These are phyloP conservation scores for Ascochyta rabiei DNA, from an alignment of 2,329 filamentous ascomycete genomes.

Conservation along the genomic window DNA sequence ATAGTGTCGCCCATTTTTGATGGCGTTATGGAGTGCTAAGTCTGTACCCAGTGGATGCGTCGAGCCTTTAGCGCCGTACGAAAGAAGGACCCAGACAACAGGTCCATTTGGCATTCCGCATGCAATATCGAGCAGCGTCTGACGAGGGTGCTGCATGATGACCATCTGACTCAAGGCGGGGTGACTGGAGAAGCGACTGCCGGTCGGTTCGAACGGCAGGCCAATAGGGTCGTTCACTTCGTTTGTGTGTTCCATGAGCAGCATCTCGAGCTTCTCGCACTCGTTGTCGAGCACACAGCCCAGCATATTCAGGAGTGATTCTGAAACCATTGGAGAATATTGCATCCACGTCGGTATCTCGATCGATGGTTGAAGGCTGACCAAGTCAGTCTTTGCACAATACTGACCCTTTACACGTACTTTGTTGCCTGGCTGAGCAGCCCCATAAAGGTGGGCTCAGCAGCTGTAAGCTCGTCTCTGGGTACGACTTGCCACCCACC, in stretches of 20 bases:
- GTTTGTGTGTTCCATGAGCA: constrained; percentile 31
- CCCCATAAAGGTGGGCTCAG: constrained; percentile 19
- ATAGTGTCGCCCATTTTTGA: constrained; percentile 40
- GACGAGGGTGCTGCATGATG: constrained; percentile 39
- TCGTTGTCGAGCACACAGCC: constrained; percentile 33
- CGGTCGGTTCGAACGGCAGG: constrained; percentile 33
- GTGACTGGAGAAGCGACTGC: constrained; percentile 34
- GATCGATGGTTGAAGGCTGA: constrained; percentile 18
- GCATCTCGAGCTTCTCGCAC: constrained; percentile 30
- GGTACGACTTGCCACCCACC: constrained; percentile 18
- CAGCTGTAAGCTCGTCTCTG: background rate
- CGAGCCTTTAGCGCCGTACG: constrained; percentile 38
- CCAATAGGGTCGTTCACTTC: constrained; percentile 41
- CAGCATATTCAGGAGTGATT: constrained; percentile 37
- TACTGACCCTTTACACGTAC: constrained; percentile 7
- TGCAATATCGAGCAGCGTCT: constrained; percentile 43
- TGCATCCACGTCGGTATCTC: constrained; percentile 23
- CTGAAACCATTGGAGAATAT: constrained; percentile 15
- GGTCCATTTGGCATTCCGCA: constrained; percentile 37
- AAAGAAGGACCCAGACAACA: constrained; percentile 34
- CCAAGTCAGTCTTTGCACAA: background rate
- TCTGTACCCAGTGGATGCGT: constrained; percentile 42
- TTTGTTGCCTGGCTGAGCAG: constrained; percentile 15
- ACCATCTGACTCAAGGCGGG: constrained; percentile 32
- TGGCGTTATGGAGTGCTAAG: constrained; percentile 44